phyloP scores from a whole-genome alignment of 345 rosid species.

The Microcos paniculata region DNA sequence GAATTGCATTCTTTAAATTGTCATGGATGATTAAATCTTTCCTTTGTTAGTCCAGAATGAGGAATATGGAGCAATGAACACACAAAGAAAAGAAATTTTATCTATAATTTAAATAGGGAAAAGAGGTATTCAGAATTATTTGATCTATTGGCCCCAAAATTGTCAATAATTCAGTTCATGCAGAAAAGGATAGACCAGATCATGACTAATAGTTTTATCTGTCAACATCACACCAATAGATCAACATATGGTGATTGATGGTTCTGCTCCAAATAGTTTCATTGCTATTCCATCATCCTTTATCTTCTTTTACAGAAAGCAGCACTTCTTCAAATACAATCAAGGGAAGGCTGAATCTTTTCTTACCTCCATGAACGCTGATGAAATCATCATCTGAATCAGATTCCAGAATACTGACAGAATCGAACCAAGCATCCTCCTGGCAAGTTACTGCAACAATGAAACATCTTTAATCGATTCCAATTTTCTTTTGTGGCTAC shows the following conservation, averaged over 20 bases:
- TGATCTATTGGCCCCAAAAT: background rate
- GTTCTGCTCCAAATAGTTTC: background rate
- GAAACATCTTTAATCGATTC: slow-evolving; percentile 3
- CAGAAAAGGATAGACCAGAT: background rate
- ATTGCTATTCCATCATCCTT: background rate
- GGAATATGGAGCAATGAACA: too few relatives aligned
- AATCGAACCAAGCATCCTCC: slow-evolving; percentile 83
- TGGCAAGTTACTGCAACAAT: slow-evolving; percentile 45
- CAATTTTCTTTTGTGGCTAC: background rate
- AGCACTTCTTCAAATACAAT: background rate
- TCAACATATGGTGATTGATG: background rate
- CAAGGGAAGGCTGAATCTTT: background rate
- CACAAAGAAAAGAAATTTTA: background rate
- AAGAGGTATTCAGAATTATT: background rate
- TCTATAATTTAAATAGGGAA: background rate
- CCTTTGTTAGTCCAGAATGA: background rate
- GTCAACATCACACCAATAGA: background rate
- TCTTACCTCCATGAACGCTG: slow-evolving; percentile 72
- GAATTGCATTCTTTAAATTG: background rate
- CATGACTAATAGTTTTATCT: background rate
- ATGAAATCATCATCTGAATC: slow-evolving; percentile 84
- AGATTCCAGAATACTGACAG: slow-evolving; percentile 74
- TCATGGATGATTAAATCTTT: background rate
- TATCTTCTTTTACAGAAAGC: background rate
- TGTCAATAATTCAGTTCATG: background rate